Base-by-base conservation (phyloP, 352 stramenopile species). In the Pythium oligandrum region DNA sequence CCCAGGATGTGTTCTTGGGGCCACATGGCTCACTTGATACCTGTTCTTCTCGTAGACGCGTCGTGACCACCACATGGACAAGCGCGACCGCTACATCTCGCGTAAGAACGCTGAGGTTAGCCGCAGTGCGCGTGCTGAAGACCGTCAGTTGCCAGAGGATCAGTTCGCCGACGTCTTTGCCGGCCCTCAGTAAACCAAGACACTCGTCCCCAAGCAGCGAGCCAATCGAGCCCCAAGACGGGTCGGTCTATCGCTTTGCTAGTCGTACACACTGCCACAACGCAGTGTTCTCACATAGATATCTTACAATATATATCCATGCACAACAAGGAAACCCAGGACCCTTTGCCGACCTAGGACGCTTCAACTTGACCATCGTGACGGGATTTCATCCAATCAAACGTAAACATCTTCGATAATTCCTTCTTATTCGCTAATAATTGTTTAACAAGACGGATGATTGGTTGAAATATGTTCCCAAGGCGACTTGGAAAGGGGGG, bases 31-130 rank as follows among this genome's bases (percentile, higher is more conserved):
- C 9, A 30, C 33, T 30, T 53, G 4, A n/a, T 44, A 7, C 8
- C 34, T 33, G 10, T 54, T 32, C 36, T 45, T 34, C 31, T 11
- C 30, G 35, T 55, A 81, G 68, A 78, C 67, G 12, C 82, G 82
- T 58, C 82, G 78, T 37, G 73, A 90, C 48, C 83, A 90, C 59
- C 97, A 98, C 74, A 86, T 90, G 42, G 79, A 95, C 59, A 97
- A 98, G 70, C 94, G 94, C 47, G 82, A 91, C 43, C 80, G 83
- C 52, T 98, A 98, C 69, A 78, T 96, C 34, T 78, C 76, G 31
- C 90, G 96, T 55, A 98, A 98, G 71, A 71, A 80, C 9, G 78
- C 86, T 7, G 71, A 97, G 65, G 73, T 71, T 5, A 83, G 79
- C 17, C 87, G 93, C 52, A 85, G 86, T 52, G 85, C 82, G 49